Conservation (phyloP, 306 rosid genomes). For the Begonia loranthoides region DNA sequence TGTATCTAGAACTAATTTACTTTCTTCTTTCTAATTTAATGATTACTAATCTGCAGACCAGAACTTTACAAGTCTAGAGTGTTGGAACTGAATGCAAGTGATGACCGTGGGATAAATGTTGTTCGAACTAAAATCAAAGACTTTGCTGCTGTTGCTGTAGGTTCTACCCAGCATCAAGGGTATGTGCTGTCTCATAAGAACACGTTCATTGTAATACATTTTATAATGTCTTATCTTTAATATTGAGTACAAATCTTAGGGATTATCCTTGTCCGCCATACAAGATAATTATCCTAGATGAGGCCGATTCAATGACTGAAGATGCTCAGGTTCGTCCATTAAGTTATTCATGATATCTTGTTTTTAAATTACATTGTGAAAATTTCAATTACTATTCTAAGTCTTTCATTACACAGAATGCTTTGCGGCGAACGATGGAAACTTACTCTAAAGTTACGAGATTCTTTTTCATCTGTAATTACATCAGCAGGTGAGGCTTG, state of each 20-base stretch:
- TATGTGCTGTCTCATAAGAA: conserved; percentile 9
- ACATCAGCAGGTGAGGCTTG: conserved; percentile 63
- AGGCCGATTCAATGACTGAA: conserved; percentile 98
- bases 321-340: conserved; percentile 73
- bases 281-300: conserved; percentile 87
- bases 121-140: conserved; percentile 86
- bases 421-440: conserved; percentile 89
- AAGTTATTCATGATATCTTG: not conserved
- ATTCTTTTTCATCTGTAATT: conserved; percentile 92
- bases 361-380: not conserved
- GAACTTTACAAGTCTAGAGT: conserved; percentile 86
- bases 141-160: conserved; percentile 85
- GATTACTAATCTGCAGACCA: conserved; percentile 32
- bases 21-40: conserved; percentile 1
- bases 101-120: conserved; percentile 88
- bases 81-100: conserved; percentile 94
- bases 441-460: conserved; percentile 86
- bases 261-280: conserved; percentile 81
- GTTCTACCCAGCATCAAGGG: conserved; percentile 40
- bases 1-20: too few species aligned
- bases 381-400: too few species aligned
- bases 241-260: conserved; percentile 18
- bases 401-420: conserved; percentile 49
- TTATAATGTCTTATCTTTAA: not conserved
- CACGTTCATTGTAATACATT: not conserved